phyloP scores from a whole-genome alignment of 345 rosid genomes.

The Combretum micranthum region DNA sequence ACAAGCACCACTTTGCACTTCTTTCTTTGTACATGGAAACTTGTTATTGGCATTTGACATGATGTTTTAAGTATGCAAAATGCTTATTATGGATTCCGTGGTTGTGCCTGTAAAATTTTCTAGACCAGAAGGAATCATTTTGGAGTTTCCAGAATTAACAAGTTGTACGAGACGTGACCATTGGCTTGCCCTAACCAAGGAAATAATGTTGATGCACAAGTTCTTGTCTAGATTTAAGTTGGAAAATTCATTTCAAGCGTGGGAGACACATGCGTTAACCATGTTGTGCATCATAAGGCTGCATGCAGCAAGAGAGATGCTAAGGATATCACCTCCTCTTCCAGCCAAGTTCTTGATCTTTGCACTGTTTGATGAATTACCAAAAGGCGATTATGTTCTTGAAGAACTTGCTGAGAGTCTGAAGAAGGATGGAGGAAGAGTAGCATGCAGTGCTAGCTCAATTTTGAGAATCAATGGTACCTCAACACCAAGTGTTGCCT shows the following conservation, averaged over 20 bases:
- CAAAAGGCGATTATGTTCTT: constrained; percentile 86
- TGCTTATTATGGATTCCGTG: no score
- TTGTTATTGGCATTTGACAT: no score
- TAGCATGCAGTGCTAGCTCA: constrained; percentile 63
- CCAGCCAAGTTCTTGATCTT: constrained; percentile 80
- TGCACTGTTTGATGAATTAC: constrained; percentile 64
- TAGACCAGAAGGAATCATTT: constrained; percentile 68
- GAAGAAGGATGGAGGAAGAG: constrained; percentile 33
- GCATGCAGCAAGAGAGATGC: constrained; percentile 89
- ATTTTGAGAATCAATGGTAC: constrained; percentile 55
- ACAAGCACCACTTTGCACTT: no score
- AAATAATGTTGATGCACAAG: constrained; percentile 63
- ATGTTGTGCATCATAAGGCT: constrained; percentile 75
- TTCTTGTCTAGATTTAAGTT: constrained; percentile 46
- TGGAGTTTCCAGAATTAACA: constrained; percentile 93
- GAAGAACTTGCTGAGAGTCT: constrained; percentile 60
- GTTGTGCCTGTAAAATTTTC: neutral
- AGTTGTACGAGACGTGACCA: constrained; percentile 93
- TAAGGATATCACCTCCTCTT: constrained; percentile 65
- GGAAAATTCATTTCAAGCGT: constrained; percentile 41
- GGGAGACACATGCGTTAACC: constrained; percentile 85
- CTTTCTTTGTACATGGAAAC: no score
- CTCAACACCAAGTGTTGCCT: constrained; percentile 17
- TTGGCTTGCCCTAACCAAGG: constrained; percentile 73
- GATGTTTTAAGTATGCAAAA: no score